phyloP scores from a whole-genome alignment of 495 filamentous ascomycete species.

The Jackrogersella minutella region DNA sequence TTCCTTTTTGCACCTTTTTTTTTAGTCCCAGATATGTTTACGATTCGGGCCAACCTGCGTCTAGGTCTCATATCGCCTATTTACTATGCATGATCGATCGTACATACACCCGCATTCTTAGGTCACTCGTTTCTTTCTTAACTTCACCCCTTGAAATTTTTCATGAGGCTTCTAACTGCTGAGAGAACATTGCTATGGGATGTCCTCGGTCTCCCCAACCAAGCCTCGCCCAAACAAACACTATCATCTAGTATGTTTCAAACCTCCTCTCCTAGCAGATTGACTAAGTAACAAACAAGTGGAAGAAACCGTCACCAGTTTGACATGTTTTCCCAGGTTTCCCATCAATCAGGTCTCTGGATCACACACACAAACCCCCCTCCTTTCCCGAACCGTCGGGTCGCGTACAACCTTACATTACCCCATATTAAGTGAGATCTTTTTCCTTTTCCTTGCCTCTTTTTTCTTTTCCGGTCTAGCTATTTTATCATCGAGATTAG shows the following conservation, averaged over 20 bases:
- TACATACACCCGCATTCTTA: not conserved
- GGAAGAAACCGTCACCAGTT: constrained; percentile 13
- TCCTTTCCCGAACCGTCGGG: constrained; percentile 38
- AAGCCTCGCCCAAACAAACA: constrained; percentile 5
- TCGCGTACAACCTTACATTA: constrained; percentile 41
- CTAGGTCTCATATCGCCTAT: constrained; percentile 28
- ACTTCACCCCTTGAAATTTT: not conserved
- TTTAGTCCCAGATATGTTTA: not conserved
- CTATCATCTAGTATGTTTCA: not conserved
- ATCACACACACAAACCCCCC: constrained; percentile 35
- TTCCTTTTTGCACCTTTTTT: constrained; percentile 14
- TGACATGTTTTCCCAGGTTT: constrained; percentile 18
- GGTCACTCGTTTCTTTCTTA: not conserved
- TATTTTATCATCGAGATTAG: not conserved
- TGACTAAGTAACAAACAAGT: constrained; percentile 15
- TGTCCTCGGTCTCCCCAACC: not conserved
- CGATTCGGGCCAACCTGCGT: constrained; percentile 15
- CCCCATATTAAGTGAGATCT: constrained; percentile 37
- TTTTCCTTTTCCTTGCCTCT: constrained; percentile 7
- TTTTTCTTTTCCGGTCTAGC: constrained; percentile 20
- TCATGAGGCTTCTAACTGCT: not conserved
- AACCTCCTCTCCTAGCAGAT: constrained; percentile 6
- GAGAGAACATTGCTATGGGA: not conserved
- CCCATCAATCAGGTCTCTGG: constrained; percentile 38
- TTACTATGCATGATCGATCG: constrained; percentile 33